Conservation (phyloP, 495 filamentous ascomycete species). For the Baudoinia panamericana region DNA sequence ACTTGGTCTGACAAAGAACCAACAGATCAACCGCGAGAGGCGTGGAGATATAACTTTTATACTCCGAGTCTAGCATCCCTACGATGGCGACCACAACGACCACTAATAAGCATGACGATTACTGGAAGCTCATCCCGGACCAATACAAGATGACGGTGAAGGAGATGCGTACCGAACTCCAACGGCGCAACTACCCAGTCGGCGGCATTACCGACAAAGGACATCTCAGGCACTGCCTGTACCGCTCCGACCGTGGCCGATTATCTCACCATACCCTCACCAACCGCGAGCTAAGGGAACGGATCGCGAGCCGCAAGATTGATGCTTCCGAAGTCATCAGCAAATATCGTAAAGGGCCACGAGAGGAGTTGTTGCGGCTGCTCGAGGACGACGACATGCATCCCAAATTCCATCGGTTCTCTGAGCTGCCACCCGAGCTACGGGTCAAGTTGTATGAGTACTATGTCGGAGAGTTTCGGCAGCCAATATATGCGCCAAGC, state of each 20-base stretch:
- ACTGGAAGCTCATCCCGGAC: background rate
- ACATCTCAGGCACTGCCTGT: background rate
- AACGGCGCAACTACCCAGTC: background rate
- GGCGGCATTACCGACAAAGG: background rate
- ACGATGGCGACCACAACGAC: background rate
- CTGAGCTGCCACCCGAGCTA: slow-evolving; percentile 8
- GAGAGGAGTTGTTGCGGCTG: background rate
- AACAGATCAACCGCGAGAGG: too few species aligned
- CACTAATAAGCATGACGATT: background rate
- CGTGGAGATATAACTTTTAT: too few species aligned
- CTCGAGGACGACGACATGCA: background rate
- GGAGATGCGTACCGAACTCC: background rate
- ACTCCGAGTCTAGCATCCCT: too few species aligned
- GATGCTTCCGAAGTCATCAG: background rate
- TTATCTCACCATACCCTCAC: background rate
- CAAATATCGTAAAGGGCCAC: background rate
- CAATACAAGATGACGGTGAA: background rate
- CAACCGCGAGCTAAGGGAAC: background rate
- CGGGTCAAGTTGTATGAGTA: slow-evolving; percentile 1
- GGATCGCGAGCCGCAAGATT: background rate
- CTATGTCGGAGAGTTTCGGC: slow-evolving; percentile 1
- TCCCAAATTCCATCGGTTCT: slow-evolving; percentile 1
- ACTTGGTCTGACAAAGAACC: too few species aligned
- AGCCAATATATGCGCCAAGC: background rate
- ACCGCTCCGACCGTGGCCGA: background rate